phyloP scores from a whole-genome alignment of 257 asterid genomes.

The Mitragyna speciosa region DNA sequence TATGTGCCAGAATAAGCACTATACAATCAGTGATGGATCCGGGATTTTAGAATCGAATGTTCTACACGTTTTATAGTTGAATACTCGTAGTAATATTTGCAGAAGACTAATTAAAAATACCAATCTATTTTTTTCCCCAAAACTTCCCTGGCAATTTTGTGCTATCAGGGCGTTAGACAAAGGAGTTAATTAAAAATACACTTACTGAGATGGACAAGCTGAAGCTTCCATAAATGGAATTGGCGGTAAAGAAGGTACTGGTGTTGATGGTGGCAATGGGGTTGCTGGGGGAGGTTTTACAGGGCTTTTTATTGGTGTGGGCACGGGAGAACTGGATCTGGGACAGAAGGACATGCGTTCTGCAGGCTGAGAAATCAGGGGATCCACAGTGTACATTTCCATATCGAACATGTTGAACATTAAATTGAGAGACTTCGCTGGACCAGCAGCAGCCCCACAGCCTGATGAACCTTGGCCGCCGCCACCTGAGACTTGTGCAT shows the following conservation, averaged over 20 bases:
- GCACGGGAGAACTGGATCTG: conserved; percentile 32
- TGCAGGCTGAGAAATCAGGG: conserved; percentile 76
- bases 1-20: neutral
- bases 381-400: conserved; percentile 70
- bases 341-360: conserved; percentile 69
- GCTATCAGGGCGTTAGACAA: neutral
- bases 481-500: conserved; percentile 53
- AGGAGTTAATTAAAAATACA: conserved; percentile 6
- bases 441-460: conserved; percentile 70
- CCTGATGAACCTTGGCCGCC: conserved; percentile 42
- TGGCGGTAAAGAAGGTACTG: conserved; percentile 46
- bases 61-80: too few relatives aligned
- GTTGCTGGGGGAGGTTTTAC: conserved; percentile 35
- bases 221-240: conserved; percentile 59
- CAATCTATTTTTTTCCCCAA: neutral
- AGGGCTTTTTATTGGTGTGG: conserved; percentile 20
- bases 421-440: conserved; percentile 41
- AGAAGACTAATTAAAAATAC: too few relatives aligned
- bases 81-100: neutral
- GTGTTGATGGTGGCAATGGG: conserved; percentile 23
- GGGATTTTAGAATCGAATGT: neutral
- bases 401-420: conserved; percentile 61
- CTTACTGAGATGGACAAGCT: conserved; percentile 85
- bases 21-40: neutral
- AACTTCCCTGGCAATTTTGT: neutral